phyloP scores from a whole-genome alignment of 2,329 filamentous ascomycete genomes.

The Talaromyces atroroseus region DNA sequence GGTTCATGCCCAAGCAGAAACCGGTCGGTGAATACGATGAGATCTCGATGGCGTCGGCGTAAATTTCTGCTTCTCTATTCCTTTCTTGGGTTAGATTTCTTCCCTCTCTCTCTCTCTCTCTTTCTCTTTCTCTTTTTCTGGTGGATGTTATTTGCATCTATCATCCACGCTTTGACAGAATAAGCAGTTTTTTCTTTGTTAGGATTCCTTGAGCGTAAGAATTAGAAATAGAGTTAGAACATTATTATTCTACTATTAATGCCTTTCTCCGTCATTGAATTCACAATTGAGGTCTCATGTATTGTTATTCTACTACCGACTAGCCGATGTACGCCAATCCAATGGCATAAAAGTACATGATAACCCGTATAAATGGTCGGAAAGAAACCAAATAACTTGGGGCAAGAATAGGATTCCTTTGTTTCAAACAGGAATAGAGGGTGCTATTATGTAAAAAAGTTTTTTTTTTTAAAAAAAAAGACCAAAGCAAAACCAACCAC shows the following conservation, averaged over 20 bases:
- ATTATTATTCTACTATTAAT: not conserved
- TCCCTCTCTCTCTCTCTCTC: not conserved
- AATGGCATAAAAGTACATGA: not conserved
- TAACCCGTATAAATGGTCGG: not conserved
- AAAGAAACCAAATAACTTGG: not conserved
- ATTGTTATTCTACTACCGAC: not conserved
- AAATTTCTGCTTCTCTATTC: not conserved
- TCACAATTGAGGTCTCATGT: not conserved
- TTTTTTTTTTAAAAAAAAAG: not conserved
- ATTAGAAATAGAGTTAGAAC: not conserved
- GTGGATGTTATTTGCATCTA: not conserved
- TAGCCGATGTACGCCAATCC: not conserved
- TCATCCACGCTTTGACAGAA: too few species aligned
- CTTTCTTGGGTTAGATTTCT: not conserved
- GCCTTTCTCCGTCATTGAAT: not conserved
- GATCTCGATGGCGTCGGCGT: not conserved
- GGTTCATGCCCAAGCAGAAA: constrained; percentile 28
- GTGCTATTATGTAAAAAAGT: not conserved
- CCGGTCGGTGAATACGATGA: constrained; percentile 8
- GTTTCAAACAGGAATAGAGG: not conserved
- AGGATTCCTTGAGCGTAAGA: not conserved
- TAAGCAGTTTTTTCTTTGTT: too few species aligned
- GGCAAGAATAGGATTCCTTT: not conserved
- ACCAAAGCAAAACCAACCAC: not conserved
- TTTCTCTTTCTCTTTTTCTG: not conserved